A percentile compares a stretch with the other conserved stretches of the same genome.
These are phyloP conservation scores for Rhodotorula glutinis DNA, from an alignment of 1,284 basidiomycete genomes.

Conservation along the genomic window DNA sequence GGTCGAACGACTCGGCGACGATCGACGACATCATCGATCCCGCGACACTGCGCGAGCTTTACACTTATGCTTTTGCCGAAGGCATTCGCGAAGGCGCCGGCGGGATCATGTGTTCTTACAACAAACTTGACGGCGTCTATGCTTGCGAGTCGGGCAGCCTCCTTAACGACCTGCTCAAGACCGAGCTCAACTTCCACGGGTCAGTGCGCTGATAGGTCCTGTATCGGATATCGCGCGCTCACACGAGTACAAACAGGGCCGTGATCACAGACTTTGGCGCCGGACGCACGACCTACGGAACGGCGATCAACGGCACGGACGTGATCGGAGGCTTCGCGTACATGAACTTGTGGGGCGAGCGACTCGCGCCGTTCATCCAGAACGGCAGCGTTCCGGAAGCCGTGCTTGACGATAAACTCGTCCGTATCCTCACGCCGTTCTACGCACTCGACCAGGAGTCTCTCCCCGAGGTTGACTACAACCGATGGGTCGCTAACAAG, in stretches of 20 bases:
- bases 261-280: too few relatives aligned
- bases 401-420: slow-evolving; percentile 46
- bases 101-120: slow-evolving; percentile 75
- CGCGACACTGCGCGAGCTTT: slow-evolving; percentile 1
- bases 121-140: slow-evolving; percentile 37
- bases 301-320: slow-evolving; percentile 16
- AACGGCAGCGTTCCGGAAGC: slow-evolving; percentile 46
- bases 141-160: slow-evolving; percentile 7
- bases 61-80: slow-evolving; percentile 38
- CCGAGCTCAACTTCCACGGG: slow-evolving; percentile 41
- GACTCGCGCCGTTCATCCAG: slow-evolving; percentile 41
- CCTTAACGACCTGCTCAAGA: slow-evolving; percentile 12
- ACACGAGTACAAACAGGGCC: too few relatives aligned
- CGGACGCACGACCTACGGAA: background rate
- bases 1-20: slow-evolving; percentile 58
- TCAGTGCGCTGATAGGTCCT: too few relatives aligned
- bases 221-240: too few relatives aligned
- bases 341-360: slow-evolving; percentile 10
- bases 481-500: slow-evolving; percentile 48
- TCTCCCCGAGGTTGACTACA: slow-evolving; percentile 50
- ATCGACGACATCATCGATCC: slow-evolving; percentile 49
- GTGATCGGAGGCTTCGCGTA: background rate
- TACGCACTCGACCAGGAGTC: slow-evolving; percentile 28
- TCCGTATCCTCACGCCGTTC: slow-evolving; percentile 44
- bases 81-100: slow-evolving; percentile 70